Evolutionary conservation across 495 filamentous ascomycete species (phyloP).

Genomic region (Glarea lozoyensis): DNA sequence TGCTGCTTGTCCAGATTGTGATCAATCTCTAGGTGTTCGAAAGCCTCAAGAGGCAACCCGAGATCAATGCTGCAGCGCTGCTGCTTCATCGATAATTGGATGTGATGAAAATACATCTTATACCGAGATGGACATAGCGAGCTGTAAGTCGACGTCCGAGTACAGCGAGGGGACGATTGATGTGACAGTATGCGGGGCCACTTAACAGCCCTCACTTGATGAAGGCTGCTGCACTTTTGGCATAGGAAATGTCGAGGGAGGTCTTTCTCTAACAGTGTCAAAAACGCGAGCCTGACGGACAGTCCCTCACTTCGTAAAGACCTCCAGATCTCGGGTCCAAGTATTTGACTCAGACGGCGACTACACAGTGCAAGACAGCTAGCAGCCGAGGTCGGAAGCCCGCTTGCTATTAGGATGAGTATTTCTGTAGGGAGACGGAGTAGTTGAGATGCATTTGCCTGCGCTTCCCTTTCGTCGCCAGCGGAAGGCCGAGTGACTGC

Average conservation of each 20-base stretch:
- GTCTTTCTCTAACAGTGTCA: constrained; percentile 11
- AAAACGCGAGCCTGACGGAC: constrained; percentile 5
- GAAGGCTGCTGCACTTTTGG: constrained; percentile 10
- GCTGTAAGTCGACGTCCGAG: neutral
- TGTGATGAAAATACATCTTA: constrained; percentile 11
- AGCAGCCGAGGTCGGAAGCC: constrained; percentile 9
- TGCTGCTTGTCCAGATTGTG: neutral
- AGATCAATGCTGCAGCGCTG: constrained; percentile 10
- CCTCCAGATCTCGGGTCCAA: constrained; percentile 7
- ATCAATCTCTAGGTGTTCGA: constrained; percentile 9
- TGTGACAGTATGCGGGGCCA: constrained; percentile 7
- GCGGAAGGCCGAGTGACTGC: neutral
- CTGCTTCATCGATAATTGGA: constrained; percentile 16
- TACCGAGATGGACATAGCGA: constrained; percentile 2
- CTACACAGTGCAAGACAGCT: constrained; percentile 14
- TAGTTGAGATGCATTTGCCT: constrained; percentile 4
- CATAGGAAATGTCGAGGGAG: constrained; percentile 13
- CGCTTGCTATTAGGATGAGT: constrained; percentile 8
- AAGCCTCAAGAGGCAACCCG: constrained; percentile 13
- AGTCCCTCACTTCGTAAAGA: constrained; percentile 4
- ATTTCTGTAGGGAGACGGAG: constrained; percentile 12
- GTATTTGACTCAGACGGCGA: constrained; percentile 5
- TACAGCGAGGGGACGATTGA: constrained; percentile 2
- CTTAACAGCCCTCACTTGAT: constrained; percentile 9
- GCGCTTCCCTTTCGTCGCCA: neutral